phyloP scores from a whole-genome alignment of 2,329 filamentous ascomycete genomes.

The Mollisiaceae sp. region DNA sequence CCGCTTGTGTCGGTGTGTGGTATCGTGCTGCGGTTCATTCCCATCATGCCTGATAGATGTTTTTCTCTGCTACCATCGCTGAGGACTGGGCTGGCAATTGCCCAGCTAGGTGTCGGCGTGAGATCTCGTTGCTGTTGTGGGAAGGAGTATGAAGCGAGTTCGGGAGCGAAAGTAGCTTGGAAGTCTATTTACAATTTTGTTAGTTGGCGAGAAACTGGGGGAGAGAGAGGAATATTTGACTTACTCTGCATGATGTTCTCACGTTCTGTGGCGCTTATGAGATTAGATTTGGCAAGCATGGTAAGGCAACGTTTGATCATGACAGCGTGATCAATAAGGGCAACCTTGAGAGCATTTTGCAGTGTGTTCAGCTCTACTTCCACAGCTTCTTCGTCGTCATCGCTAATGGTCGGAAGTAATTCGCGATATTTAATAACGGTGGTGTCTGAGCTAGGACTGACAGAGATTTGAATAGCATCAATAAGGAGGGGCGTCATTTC shows the following conservation, averaged over 20 bases:
- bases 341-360: conserved; percentile 81
- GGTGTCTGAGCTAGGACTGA: conserved; percentile 74
- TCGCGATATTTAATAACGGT: conserved; percentile 80
- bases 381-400: conserved; percentile 46
- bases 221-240: conserved; percentile 42
- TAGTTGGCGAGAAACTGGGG: conserved; percentile 8
- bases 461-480: conserved; percentile 77
- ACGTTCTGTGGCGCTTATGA: conserved; percentile 53
- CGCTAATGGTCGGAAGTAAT: conserved; percentile 59
- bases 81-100: conserved; percentile 29
- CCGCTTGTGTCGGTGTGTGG: conserved; percentile 32
- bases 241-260: conserved; percentile 69
- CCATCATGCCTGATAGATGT: conserved; percentile 18
- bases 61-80: conserved; percentile 15
- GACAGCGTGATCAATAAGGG: conserved; percentile 86
- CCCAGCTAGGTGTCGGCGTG: conserved; percentile 45
- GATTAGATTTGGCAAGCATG: conserved; percentile 65
- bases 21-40: conserved; percentile 10
- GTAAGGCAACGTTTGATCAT: conserved; percentile 82
- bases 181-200: conserved; percentile 54
- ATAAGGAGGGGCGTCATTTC: conserved; percentile 71
- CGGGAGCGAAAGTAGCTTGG: conserved; percentile 65
- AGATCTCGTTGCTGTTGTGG: conserved; percentile 51
- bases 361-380: conserved; percentile 59
- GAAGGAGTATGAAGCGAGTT: conserved; percentile 67